A percentile compares a stretch with the other conserved stretches of the same genome.
Evolutionary conservation across 2,329 filamentous ascomycete species (phyloP).

Genomic region (Xylaria sp.): DNA sequence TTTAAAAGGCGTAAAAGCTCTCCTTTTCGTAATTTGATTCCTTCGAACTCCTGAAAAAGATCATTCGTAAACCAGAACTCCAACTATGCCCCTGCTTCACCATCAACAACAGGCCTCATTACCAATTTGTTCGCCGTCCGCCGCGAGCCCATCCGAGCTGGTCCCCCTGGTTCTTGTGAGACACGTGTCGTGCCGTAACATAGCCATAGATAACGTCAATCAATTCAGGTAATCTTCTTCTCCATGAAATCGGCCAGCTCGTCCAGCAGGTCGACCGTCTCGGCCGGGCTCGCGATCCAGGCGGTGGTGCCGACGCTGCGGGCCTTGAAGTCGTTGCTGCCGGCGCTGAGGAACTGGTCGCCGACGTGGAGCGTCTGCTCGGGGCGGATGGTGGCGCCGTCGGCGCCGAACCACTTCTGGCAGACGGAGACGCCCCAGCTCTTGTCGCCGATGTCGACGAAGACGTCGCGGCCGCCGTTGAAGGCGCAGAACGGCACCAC

Average conservation of each 20-base stretch:
- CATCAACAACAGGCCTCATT: no score
- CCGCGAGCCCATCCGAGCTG: neutral
- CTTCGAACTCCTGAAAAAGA: no score
- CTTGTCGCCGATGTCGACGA: conserved; percentile 98
- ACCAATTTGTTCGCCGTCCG: no score
- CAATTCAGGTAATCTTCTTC: conserved; percentile 42
- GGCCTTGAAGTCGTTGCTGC: conserved; percentile 96
- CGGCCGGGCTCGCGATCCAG: conserved; percentile 91
- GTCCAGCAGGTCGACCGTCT: conserved; percentile 88
- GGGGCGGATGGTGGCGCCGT: conserved; percentile 57
- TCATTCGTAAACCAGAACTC: no score
- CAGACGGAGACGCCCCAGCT: conserved; percentile 92
- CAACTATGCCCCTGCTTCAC: no score
- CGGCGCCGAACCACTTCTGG: conserved; percentile 82
- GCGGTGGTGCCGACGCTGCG: conserved; percentile 89
- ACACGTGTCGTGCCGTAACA: neutral
- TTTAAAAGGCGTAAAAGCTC: no score
- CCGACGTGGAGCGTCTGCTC: conserved; percentile 90
- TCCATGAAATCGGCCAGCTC: conserved; percentile 69
- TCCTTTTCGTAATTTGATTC: no score
- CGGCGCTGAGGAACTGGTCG: conserved; percentile 94
- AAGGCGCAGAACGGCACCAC: conserved; percentile 41
- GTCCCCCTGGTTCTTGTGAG: no score
- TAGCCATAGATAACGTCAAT: neutral
- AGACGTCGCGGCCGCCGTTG: conserved; percentile 96